Percentiles rank a stretch among this genome's conserved stretches.
phyloP scores from a whole-genome alignment of 371 early-diverging fungal species.

The Syncephalastrum sp. region DNA sequence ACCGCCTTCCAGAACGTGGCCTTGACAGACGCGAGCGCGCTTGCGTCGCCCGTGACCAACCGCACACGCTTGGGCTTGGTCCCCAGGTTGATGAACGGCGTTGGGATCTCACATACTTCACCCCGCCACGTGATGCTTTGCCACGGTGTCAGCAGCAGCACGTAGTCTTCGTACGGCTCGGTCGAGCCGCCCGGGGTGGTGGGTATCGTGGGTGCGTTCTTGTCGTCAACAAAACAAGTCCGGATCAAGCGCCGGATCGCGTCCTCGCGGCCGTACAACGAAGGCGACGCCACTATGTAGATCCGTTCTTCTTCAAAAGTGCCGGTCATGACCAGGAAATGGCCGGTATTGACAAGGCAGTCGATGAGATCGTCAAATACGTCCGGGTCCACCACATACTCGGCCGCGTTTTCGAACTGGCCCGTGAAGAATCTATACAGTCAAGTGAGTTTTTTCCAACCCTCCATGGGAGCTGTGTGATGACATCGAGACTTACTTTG shows the following conservation, averaged over 20 bases:
- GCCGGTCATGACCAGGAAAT: conserved; percentile 67
- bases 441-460: not conserved
- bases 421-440: conserved; percentile 57
- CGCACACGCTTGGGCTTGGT: conserved; percentile 65
- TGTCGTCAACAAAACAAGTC: conserved; percentile 39
- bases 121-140: conserved; percentile 65
- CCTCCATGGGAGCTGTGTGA: no score
- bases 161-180: conserved; percentile 40
- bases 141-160: conserved; percentile 56
- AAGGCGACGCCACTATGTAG: conserved; percentile 62
- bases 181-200: conserved; percentile 16
- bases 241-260: conserved; percentile 31
- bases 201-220: conserved; percentile 19
- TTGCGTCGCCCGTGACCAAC: conserved; percentile 61
- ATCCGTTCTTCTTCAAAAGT: conserved; percentile 63
- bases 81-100: conserved; percentile 53
- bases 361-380: conserved; percentile 52
- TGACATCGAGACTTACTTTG: conserved; percentile 36
- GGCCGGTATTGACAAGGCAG: conserved; percentile 63
- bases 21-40: conserved; percentile 46
- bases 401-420: conserved; percentile 74
- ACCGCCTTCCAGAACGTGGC: conserved; percentile 50
- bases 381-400: conserved; percentile 63
- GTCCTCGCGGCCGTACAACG: conserved; percentile 36
- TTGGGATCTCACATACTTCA: conserved; percentile 42